Evolutionary conservation across 2,329 filamentous ascomycete species (phyloP), one percentile per base, ranked within the genome.

Genomic region (Fusarium neocosmosporiellum): DNA sequence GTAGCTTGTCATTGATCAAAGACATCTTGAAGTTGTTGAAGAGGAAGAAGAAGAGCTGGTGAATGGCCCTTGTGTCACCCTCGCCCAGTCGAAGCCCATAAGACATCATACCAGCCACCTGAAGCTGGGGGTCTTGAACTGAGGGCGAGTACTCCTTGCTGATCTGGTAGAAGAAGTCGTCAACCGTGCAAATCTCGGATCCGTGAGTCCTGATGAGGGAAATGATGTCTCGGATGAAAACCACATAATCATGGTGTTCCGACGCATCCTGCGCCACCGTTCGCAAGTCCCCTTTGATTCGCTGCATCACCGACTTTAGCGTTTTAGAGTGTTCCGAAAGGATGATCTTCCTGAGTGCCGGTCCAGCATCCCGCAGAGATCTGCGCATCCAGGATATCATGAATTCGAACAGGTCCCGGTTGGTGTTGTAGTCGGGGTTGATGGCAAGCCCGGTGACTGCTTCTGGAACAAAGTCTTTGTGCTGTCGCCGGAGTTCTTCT

Each of bases 21-120:
- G 88, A 86, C 60, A 86, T 80, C 75, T 89, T 89, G 77, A 89
- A 89, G 77, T 87, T 89, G 72, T 88, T 88, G 75, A 86, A 87
- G 3, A 91, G 81, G 65, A 89, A 88, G 77, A 87, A 87, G 75
- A 90, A 91, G 5, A 90, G 82, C 61, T 86, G 84, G 20, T 86
- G 83, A 7, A 80, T 79, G 5, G 85, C 86, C 33, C 82, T 84
- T 2, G 78, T 74, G 62, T 90, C 88, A 2, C 84, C 86, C 67
- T 90, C 88, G 41, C 83, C 81, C 18, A 91, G 79, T 43, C 86
- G 85, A 34, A 90, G 80, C 1, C 88, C 89, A 76, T 89, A 90
- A 2, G 87, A 86, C 18, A 88, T 75, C 75, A 91, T 88, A 6
- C 83, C 84, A 5, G 88, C 88, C 27, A 87, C 84, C 67, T 89